phyloP scores from a whole-genome alignment of 1,139 yeast species.

The Zygosaccharomyces sapae region DNA sequence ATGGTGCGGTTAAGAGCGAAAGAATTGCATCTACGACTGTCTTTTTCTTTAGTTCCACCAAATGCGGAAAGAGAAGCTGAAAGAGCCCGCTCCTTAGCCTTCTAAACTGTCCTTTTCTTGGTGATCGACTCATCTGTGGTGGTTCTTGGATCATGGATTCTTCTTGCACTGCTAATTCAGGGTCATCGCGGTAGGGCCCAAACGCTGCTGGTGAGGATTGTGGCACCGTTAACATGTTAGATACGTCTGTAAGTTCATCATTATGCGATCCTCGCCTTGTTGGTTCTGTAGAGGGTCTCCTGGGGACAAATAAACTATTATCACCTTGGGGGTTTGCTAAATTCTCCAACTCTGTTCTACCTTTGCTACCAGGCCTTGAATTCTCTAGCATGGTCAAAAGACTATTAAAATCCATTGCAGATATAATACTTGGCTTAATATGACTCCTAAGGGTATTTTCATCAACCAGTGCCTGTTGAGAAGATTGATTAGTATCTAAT shows the following conservation, averaged over 20 bases:
- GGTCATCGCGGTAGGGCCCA: constrained; percentile 27
- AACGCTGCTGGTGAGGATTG: constrained; percentile 28
- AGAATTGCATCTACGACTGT: constrained; percentile 23
- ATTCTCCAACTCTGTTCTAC: constrained; percentile 11
- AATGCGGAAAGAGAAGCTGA: constrained; percentile 29
- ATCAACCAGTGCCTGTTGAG: constrained; percentile 5
- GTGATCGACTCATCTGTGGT: constrained; percentile 1
- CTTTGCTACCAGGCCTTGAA: constrained; percentile 12
- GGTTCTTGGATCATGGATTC: neutral
- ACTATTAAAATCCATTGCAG: constrained; percentile 32
- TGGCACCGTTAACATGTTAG: constrained; percentile 4
- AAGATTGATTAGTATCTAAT: constrained; percentile 2
- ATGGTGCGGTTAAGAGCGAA: constrained; percentile 30
- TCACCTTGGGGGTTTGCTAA: constrained; percentile 1
- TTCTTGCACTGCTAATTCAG: constrained; percentile 14
- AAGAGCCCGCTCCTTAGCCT: constrained; percentile 16
- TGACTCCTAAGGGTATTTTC: constrained; percentile 13
- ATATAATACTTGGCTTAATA: constrained; percentile 31
- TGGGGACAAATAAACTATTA: constrained; percentile 1
- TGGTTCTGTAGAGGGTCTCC: constrained; percentile 27
- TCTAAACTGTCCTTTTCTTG: constrained; percentile 7
- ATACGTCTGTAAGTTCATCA: neutral
- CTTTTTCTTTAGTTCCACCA: constrained; percentile 26
- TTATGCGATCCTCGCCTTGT: neutral
- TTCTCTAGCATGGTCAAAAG: constrained; percentile 28